A percentile compares a stretch with the other conserved stretches of the same genome.
Evolutionary conservation across 108 stramenopile genomes (phyloP).

Genomic region (Nannochloropsis oceanica): DNA sequence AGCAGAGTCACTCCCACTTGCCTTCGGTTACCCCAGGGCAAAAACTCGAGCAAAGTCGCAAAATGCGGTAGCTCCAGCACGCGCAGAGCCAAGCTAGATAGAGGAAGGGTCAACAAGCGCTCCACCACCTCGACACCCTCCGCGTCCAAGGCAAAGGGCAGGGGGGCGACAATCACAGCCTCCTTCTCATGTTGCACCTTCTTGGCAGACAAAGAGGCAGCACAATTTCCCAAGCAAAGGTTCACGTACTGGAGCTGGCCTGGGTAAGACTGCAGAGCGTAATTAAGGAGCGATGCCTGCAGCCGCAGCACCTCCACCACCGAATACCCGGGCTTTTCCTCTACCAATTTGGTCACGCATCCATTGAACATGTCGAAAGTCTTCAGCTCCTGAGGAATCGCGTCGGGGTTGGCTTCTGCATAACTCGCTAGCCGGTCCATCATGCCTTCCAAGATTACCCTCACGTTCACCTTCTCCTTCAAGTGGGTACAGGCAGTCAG

Average conservation of each 20-base stretch:
- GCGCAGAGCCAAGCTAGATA: constrained; percentile 33
- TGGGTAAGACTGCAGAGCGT: constrained; percentile 79
- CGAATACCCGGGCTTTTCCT: constrained; percentile 47
- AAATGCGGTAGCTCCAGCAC: constrained; percentile 65
- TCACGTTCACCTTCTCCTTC: constrained; percentile 87
- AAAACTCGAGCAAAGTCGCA: constrained; percentile 55
- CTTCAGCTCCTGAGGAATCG: constrained; percentile 19
- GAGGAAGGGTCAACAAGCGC: constrained; percentile 64
- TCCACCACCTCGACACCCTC: constrained; percentile 68
- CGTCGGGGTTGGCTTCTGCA: not conserved
- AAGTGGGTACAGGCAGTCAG: constrained; percentile 52
- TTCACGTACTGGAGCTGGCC: constrained; percentile 65
- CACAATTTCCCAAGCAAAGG: constrained; percentile 58
- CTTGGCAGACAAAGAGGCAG: constrained; percentile 39
- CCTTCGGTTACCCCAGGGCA: constrained; percentile 52
- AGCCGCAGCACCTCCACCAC: constrained; percentile 70
- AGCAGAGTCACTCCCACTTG: constrained; percentile 20
- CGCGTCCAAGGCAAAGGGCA: constrained; percentile 44
- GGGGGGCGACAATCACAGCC: not conserved
- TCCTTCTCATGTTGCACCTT: not conserved
- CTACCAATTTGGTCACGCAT: constrained; percentile 66
- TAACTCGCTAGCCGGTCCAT: constrained; percentile 69
- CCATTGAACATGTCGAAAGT: constrained; percentile 80
- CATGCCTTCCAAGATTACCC: constrained; percentile 70
- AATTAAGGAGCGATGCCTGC: constrained; percentile 68